A percentile compares a stretch with the other conserved stretches of the same genome.
These are phyloP conservation scores for Scutellaria barbata DNA, from an alignment of 257 asterid genomes.

Conservation along the genomic window DNA sequence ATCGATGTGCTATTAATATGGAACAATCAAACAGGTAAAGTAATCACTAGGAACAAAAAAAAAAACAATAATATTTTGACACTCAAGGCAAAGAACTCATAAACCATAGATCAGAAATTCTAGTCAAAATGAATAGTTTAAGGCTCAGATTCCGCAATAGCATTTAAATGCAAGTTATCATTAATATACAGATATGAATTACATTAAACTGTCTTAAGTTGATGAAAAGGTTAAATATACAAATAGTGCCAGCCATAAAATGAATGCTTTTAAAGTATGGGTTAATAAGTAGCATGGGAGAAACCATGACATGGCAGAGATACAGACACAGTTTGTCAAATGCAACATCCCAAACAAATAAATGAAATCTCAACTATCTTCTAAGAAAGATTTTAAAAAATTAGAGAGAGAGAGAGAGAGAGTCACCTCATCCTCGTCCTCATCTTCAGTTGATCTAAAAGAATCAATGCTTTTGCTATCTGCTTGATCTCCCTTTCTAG, in stretches of 20 bases:
- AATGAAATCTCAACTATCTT: constrained; percentile 2
- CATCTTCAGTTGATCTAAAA: constrained; percentile 77
- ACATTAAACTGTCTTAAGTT: constrained; percentile 11
- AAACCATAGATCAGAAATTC: constrained; percentile 9
- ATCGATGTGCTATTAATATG: neutral
- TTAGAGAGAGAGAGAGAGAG: constrained; percentile 25
- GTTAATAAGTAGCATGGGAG: neutral
- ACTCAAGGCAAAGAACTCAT: constrained; percentile 16
- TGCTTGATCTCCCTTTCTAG: constrained; percentile 62
- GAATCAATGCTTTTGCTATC: constrained; percentile 75
- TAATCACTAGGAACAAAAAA: constrained; percentile 12
- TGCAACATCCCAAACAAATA: constrained; percentile 6
- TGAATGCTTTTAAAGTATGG: neutral
- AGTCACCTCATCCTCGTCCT: constrained; percentile 71
- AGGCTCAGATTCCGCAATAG: constrained; percentile 9
- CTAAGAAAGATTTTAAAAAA: neutral
- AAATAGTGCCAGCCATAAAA: constrained; percentile 7
- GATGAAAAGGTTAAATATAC: neutral
- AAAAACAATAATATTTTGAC: constrained; percentile 9
- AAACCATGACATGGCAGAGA: constrained; percentile 9
- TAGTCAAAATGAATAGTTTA: constrained; percentile 1
- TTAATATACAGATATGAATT: neutral
- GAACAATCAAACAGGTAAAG: constrained; percentile 21
- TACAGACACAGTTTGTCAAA: neutral
- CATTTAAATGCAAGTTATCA: constrained; percentile 16